Conservation (phyloP, 139 green algal species). For the Astrephomene gubernaculifera region DNA sequence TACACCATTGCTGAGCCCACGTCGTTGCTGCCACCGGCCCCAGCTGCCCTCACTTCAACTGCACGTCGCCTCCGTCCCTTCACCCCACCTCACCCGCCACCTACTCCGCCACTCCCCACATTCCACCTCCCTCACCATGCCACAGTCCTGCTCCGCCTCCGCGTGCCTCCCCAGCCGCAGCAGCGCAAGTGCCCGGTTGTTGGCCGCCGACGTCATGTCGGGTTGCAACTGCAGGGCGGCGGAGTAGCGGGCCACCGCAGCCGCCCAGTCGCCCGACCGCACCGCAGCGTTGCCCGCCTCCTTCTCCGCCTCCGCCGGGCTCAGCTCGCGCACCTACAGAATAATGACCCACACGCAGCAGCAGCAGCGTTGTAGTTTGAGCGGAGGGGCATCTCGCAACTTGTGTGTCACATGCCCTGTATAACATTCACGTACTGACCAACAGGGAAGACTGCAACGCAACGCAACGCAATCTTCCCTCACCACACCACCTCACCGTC, state of each 20-base stretch:
- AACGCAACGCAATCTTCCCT: too few relatives aligned
- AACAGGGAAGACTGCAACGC: too few relatives aligned
- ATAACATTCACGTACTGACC: too few relatives aligned
- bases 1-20: too few relatives aligned
- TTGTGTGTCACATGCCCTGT: too few relatives aligned
- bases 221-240: constrained; percentile 71
- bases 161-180: constrained; percentile 73
- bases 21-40: too few relatives aligned
- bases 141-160: constrained; percentile 71
- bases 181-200: constrained; percentile 84
- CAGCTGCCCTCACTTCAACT: too few relatives aligned
- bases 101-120: neutral
- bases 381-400: too few relatives aligned
- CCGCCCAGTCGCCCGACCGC: constrained; percentile 71
- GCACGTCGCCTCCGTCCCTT: too few relatives aligned
- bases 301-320: constrained; percentile 74
- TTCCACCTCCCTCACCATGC: constrained; percentile 49
- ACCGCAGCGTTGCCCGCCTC: constrained; percentile 84
- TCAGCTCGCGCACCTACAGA: constrained; percentile 46
- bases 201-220: constrained; percentile 60
- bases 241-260: constrained; percentile 58
- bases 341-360: neutral
- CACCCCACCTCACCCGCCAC: too few relatives aligned
- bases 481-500: neutral
- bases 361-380: too few relatives aligned